These are phyloP conservation scores for Diplodia sapinea DNA, from an alignment of 2,329 filamentous ascomycete genomes.

Conservation along the genomic window DNA sequence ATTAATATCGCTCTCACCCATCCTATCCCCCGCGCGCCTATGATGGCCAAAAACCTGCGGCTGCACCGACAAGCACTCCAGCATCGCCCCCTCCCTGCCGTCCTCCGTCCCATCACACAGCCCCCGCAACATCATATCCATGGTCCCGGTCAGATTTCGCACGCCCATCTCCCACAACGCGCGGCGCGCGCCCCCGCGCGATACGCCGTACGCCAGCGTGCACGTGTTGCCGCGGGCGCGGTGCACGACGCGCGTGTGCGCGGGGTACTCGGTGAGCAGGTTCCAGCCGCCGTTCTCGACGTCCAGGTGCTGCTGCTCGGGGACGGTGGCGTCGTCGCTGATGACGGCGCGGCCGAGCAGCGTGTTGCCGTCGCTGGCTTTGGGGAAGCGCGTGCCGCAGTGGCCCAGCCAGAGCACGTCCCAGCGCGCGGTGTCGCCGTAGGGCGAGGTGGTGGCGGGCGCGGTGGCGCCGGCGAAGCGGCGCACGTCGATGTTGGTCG, in stretches of 20 bases:
- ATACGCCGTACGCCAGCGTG: slow-evolving; percentile 33
- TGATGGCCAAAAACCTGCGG: slow-evolving; percentile 39
- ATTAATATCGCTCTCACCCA: slow-evolving; percentile 37
- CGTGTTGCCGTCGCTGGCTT: slow-evolving; percentile 8
- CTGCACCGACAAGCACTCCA: slow-evolving; percentile 39
- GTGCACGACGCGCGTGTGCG: slow-evolving; percentile 34
- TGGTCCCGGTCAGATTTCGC: slow-evolving; percentile 37
- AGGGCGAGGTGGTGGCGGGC: slow-evolving; percentile 37
- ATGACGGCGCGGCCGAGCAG: slow-evolving; percentile 37
- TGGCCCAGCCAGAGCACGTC: slow-evolving; percentile 48
- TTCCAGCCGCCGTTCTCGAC: slow-evolving; percentile 34
- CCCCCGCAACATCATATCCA: slow-evolving; percentile 43
- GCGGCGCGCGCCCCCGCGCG: slow-evolving; percentile 36
- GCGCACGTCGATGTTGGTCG: slow-evolving; percentile 29
- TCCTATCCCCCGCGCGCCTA: slow-evolving; percentile 33
- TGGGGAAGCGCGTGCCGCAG: slow-evolving; percentile 39
- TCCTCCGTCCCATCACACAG: slow-evolving; percentile 40
- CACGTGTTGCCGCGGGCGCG: slow-evolving; percentile 32
- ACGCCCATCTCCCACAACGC: slow-evolving; percentile 40
- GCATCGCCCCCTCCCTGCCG: slow-evolving; percentile 16
- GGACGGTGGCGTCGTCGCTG: slow-evolving; percentile 36
- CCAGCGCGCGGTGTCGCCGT: slow-evolving; percentile 45
- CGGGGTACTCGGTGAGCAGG: slow-evolving; percentile 31
- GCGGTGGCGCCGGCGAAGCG: not conserved
- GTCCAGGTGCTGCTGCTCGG: slow-evolving; percentile 36